Evolutionary conservation across 2,329 filamentous ascomycete species (phyloP).

Genomic region (Scedosporium aurantiacum): DNA sequence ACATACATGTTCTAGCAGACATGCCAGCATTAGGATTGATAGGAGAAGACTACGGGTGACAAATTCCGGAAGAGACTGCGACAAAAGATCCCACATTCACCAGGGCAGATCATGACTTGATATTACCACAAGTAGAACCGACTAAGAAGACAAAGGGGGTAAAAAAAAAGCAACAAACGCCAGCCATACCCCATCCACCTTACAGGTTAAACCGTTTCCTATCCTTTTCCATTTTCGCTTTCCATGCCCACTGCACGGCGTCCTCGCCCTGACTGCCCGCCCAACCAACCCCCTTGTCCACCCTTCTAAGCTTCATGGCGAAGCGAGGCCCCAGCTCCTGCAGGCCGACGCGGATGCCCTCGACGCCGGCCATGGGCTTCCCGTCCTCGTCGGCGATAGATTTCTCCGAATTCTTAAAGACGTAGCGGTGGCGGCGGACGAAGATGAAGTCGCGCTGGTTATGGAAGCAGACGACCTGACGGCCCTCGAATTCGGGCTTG

Average conservation of each 20-base stretch:
- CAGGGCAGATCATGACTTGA: no score
- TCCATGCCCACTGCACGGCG: conserved; percentile 93
- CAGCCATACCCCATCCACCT: neutral
- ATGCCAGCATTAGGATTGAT: no score
- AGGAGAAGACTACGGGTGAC: no score
- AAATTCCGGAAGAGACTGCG: no score
- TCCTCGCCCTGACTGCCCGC: conserved; percentile 57
- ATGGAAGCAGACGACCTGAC: conserved; percentile 85
- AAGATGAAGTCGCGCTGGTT: conserved; percentile 98
- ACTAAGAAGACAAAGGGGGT: neutral
- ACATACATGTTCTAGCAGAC: no score
- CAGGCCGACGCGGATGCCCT: conserved; percentile 74
- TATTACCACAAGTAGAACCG: no score
- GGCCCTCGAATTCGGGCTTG: conserved; percentile 69
- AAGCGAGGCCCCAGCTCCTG: conserved; percentile 78
- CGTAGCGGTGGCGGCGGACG: conserved; percentile 77
- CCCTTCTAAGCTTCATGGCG: conserved; percentile 65
- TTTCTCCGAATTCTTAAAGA: conserved; percentile 90
- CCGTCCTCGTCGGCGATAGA: conserved; percentile 72
- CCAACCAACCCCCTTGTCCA: conserved; percentile 76
- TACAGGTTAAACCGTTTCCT: conserved; percentile 89
- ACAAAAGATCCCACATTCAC: no score
- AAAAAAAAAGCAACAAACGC: neutral
- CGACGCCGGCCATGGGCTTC: conserved; percentile 71
- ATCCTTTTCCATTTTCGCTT: conserved; percentile 86